Conservation (phyloP, 805 yeast genomes). For the Ogataea trehaloabstinens region DNA sequence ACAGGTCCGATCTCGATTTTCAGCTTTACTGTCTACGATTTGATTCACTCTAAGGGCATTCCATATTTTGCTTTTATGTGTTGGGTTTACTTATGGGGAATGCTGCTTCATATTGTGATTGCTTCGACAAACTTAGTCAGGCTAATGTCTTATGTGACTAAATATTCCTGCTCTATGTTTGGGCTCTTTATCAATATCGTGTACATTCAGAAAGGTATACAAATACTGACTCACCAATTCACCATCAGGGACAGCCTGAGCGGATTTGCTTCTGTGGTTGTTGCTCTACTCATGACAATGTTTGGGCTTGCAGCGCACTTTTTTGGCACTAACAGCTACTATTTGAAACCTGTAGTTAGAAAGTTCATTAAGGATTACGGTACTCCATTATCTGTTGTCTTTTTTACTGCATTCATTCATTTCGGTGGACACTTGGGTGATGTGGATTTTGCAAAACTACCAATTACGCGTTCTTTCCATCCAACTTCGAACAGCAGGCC, state of each 20-base stretch:
- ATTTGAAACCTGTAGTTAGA: conserved; percentile 58
- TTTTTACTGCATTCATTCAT: conserved; percentile 91
- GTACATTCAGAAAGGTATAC: conserved; percentile 87
- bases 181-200: conserved; percentile 88
- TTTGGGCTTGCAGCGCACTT: conserved; percentile 64
- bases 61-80: conserved; percentile 87
- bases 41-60: conserved; percentile 52
- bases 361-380: conserved; percentile 83
- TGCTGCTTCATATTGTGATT: conserved; percentile 72
- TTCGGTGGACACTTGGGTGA: conserved; percentile 75
- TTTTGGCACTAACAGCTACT: conserved; percentile 60
- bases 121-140: conserved; percentile 69
- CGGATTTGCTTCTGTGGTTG: conserved; percentile 65
- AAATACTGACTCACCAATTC: conserved; percentile 74
- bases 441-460: conserved; percentile 59
- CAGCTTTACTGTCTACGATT: conserved; percentile 82
- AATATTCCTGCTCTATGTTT: conserved; percentile 87
- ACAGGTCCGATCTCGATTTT: conserved; percentile 95
- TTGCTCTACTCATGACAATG: conserved; percentile 71
- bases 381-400: conserved; percentile 77
- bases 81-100: conserved; percentile 92
- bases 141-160: conserved; percentile 67
- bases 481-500: conserved; percentile 60
- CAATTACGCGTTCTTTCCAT: conserved; percentile 66
- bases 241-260: conserved; percentile 30